Base-by-base conservation (phyloP, 257 asterid species). In the Thymus quinquecostatus region DNA sequence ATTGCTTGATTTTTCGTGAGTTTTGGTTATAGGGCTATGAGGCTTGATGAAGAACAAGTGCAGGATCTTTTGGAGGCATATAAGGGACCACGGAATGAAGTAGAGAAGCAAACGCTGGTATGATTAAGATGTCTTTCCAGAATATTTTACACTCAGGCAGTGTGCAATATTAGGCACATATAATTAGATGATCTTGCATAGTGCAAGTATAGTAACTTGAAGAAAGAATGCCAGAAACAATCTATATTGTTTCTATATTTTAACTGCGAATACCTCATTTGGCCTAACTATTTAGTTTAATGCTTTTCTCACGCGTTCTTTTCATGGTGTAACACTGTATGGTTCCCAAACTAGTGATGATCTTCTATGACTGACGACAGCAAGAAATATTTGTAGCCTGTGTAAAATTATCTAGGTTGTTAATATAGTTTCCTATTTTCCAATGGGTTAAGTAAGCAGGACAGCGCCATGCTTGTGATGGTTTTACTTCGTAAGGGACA, bases 31-130 rank as follows among this genome's bases (percentile, higher is more conserved):
- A 94, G 99, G 99, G 82, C 90, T 43, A 78, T 95, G 93, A 84
- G 85, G 79, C 82, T 95, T 81, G 86, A 82, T 63, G 84, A 76
- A 73, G 86, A 79, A 60, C 89, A 84, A 72, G 96, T 78, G 30
- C 88, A 76, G 74, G 80, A 81, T 60, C 74, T 89, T 63, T 71
- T 84, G 72, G 93, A 83, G 79, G 76, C 83, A 48, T 95, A 92
- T 76, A 71, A 77, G 36, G 99, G 99, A 36, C 89, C 95, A 3
- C 79, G 97, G 61, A 85, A 81, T 58, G 98, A 87, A 79, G 84
- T 95, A 65, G 99, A 95, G 83, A 89, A 82, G 88, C 96, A 84
- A 80, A 81, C 81, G 83, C 82, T 82, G 98, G 99, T 92, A 85
- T 47, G 6, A 32, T 34, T 40, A 27, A 27, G 40, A 49, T 69